phyloP scores from a whole-genome alignment of 768 basidiomycete species.

The Cantharellus anzutake region DNA sequence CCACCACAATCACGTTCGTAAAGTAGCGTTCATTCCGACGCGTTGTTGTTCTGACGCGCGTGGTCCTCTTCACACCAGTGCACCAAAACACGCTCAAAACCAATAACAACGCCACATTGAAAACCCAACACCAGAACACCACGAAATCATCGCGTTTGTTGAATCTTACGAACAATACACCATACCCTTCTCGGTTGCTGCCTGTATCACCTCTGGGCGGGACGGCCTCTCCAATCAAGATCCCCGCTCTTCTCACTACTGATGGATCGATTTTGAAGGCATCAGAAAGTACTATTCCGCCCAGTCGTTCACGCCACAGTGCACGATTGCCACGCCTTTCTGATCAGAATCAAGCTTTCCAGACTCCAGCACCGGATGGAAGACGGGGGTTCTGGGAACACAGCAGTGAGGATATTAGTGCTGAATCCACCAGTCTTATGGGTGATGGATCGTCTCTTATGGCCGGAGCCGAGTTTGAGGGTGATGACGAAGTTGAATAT shows the following conservation, averaged over 20 bases:
- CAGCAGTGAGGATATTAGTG: conserved; percentile 15
- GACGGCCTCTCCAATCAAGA: background rate
- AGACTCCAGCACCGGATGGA: conserved; percentile 43
- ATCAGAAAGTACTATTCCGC: conserved; percentile 12
- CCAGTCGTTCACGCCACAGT: conserved; percentile 51
- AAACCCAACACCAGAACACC: too few species aligned
- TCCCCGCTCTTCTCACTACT: background rate
- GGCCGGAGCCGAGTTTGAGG: conserved; percentile 15
- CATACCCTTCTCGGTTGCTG: too few species aligned
- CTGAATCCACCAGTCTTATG: conserved; percentile 11
- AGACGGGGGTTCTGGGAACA: conserved; percentile 49
- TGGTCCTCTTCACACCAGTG: too few species aligned
- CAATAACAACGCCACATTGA: too few species aligned
- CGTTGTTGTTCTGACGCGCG: too few species aligned
- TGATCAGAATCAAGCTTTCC: conserved; percentile 28
- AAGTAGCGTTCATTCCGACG: too few species aligned
- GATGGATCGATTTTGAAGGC: background rate
- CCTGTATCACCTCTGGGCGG: too few species aligned
- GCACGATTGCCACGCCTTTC: conserved; percentile 34
- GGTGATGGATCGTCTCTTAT: conserved; percentile 13
- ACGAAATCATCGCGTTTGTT: too few species aligned
- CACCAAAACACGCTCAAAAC: too few species aligned
- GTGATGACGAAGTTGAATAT: conserved; percentile 32
- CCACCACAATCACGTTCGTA: too few species aligned
- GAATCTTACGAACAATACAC: too few species aligned